phyloP scores from a whole-genome alignment of 2,329 filamentous ascomycete genomes.

The Fonsecaea multimorphosa region DNA sequence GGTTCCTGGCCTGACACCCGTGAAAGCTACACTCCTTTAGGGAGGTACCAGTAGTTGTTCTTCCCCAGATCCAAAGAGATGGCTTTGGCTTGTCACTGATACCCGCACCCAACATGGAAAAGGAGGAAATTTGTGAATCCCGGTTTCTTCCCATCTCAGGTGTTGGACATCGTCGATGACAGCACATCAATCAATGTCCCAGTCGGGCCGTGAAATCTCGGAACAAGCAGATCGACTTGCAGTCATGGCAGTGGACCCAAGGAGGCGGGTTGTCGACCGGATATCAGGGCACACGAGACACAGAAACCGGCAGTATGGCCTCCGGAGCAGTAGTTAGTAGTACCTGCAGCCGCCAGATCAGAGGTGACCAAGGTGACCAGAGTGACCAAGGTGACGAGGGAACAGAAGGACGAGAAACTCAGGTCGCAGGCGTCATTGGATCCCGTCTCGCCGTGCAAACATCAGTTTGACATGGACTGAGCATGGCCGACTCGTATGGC shows the following conservation, averaged over 20 bases:
- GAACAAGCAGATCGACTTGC: conserved; percentile 7
- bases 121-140: conserved; percentile 2
- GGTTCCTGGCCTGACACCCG: not conserved
- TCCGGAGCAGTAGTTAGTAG: not conserved
- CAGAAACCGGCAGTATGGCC: not conserved
- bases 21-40: conserved; percentile 13
- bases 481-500: conserved; percentile 27
- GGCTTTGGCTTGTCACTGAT: conserved; percentile 13
- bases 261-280: conserved; percentile 11
- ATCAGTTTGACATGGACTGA: conserved; percentile 33
- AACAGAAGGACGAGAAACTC: conserved; percentile 16
- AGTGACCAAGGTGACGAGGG: conserved; percentile 23
- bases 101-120: not conserved
- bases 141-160: not conserved
- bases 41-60: conserved; percentile 6
- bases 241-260: conserved; percentile 4
- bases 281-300: conserved; percentile 7
- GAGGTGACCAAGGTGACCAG: conserved; percentile 25
- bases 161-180: conserved; percentile 5
- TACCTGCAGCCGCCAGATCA: conserved; percentile 29
- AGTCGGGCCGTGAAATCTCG: conserved; percentile 14
- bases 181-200: conserved; percentile 9
- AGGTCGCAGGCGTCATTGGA: conserved; percentile 25
- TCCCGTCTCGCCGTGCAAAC: conserved; percentile 12
- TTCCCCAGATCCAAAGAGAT: conserved; percentile 13